Percentiles rank a stretch among this genome's conserved stretches.
Conservation (phyloP, 306 rosid genomes). For the Begonia fuchsioides region DNA sequence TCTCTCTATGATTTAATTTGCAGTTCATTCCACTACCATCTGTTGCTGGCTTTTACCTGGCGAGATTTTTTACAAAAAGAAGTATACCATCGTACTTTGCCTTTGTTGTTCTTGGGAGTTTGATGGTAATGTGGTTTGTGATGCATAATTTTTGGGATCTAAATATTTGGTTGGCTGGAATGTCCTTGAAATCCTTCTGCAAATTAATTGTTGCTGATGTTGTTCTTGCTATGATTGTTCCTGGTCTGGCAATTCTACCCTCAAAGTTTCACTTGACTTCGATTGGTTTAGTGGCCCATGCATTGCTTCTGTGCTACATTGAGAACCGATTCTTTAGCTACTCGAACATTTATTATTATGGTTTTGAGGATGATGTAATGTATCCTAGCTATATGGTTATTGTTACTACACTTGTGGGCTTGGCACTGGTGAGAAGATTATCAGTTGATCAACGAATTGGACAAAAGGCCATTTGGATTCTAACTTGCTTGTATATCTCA, state of each 20-base stretch:
- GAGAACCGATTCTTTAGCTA: conserved; percentile 77
- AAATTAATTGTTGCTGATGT: conserved; percentile 63
- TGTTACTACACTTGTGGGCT: conserved; percentile 70
- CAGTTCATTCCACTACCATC: conserved; percentile 94
- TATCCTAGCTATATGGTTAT: conserved; percentile 97
- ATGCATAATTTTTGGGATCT: conserved; percentile 95
- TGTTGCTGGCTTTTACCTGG: conserved; percentile 86
- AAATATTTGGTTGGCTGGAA: conserved; percentile 96
- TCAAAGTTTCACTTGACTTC: conserved; percentile 58
- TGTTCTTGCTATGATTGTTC: conserved; percentile 82
- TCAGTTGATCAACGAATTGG: conserved; percentile 70
- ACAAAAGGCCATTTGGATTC: conserved; percentile 86
- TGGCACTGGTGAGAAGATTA: conserved; percentile 71
- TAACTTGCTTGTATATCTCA: conserved; percentile 76
- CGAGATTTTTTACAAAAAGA: conserved; percentile 78
- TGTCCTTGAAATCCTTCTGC: conserved; percentile 94
- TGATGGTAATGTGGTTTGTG: conserved; percentile 91
- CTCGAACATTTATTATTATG: conserved; percentile 80
- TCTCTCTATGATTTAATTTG: conserved; percentile 16
- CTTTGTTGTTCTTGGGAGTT: conserved; percentile 85
- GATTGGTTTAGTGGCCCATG: conserved; percentile 53
- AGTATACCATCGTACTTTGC: conserved; percentile 80
- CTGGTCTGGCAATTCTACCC: conserved; percentile 87
- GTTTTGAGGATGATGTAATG: conserved; percentile 95
- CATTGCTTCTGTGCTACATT: conserved; percentile 60